Base-by-base conservation (phyloP, 345 rosid species). In the Citrus hindsii region DNA sequence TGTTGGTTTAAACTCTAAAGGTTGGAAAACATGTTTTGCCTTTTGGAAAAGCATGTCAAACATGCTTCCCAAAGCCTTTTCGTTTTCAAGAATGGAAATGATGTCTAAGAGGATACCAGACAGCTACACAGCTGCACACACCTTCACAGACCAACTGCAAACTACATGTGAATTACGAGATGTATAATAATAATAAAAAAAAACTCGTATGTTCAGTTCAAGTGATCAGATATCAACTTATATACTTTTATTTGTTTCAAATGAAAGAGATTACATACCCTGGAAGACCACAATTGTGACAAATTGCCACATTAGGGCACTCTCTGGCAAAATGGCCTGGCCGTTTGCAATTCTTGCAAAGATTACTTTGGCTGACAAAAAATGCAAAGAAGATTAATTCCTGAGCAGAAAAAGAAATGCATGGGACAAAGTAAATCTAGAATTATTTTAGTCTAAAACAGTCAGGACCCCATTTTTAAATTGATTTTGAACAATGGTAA, bases 291-390 rank as follows among this genome's bases (percentile, higher is more conserved):
- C 99, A 95, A 77, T 93, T 95, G 89, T 95, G 97, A 87, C 98
- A 95, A 79, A 93, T 92, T 65, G 97, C 94, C 84, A 88, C 99
- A 89, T 93, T 95, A 22, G 99, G 85, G 82, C 99, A 95, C 78
- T 95, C 99, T 85, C 98, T 89, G 75, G 98, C 99, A 84, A 80
- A 95, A 82, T 95, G 99, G 53, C 99, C 99, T 13, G 98, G 99
- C 73, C 95, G 87, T 77, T 90, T 96, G 88, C 99, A 95, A 84
- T 95, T 95, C 85, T 96, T 96, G 94, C 99, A 96, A 75, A 96
- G 91, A 87, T 88, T 88, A 82, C 81, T 89, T 82, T 91, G 97
- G 87, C 97, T 92, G 94, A 56, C 79, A 83, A 84, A 63, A 88
- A 73, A 74, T 24, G 40, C 62, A 30, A 55, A 63, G 38, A 32